phyloP scores from a whole-genome alignment of 164 flowering plant genomes.

The Vitis vinifera region ASM3070453v1 NC_081814.1:11392501-11393000 shows the following conservation, averaged over 20 bases:
- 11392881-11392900: background rate
- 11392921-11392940: conserved; percentile 91
- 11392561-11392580: conserved; percentile 89
- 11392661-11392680: background rate
- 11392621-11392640: conserved; percentile 1
- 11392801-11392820: background rate
- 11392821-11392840: background rate
- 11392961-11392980: conserved; percentile 95
- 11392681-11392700: background rate
- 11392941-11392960: conserved; percentile 89
- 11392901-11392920: conserved; percentile 48
- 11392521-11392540: conserved; percentile 91
- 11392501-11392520: conserved; percentile 70
- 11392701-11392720: conserved; percentile 6
- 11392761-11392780: conserved; percentile 87
- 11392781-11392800: conserved; percentile 74
- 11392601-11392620: conserved; percentile 97
- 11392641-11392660: background rate
- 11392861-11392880: background rate
- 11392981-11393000: conserved; percentile 90
- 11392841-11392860: conserved; percentile 1
- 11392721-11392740: conserved; percentile 81
- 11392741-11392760: conserved; percentile 95
- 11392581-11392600: conserved; percentile 93
- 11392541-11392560: conserved; percentile 91